A percentile compares a stretch with the other conserved stretches of the same genome.
Conservation (phyloP, 345 rosid species). For the Lenwebbia sp. region DNA sequence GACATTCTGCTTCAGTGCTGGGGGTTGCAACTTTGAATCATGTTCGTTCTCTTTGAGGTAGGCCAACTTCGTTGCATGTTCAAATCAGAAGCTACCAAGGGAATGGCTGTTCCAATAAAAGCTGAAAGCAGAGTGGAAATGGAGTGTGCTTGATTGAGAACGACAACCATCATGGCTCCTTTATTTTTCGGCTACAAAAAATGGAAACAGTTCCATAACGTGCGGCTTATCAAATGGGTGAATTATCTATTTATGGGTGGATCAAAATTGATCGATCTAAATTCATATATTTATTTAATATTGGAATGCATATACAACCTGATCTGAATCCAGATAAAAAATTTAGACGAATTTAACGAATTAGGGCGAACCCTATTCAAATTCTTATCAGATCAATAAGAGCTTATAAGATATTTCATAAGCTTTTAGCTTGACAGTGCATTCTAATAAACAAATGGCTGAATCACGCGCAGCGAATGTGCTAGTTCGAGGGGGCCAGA, state of each 20-base stretch:
- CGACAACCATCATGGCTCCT: not conserved
- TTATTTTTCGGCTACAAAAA: not conserved
- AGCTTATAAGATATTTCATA: too few species aligned
- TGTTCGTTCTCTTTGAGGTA: not conserved
- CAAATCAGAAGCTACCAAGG: not conserved
- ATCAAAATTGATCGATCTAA: too few species aligned
- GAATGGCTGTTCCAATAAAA: not conserved
- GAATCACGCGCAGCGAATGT: not conserved
- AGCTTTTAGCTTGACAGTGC: not conserved
- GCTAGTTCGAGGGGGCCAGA: not conserved
- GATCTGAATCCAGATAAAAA: too few species aligned
- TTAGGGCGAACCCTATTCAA: too few species aligned
- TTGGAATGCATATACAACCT: too few species aligned
- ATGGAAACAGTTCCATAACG: not conserved
- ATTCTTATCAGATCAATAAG: not conserved
- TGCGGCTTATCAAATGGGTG: too few species aligned
- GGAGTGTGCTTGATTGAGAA: not conserved
- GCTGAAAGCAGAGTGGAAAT: not conserved
- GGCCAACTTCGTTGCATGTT: not conserved
- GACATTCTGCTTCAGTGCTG: not conserved
- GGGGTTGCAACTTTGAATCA: not conserved
- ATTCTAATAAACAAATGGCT: not conserved
- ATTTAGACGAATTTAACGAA: too few species aligned
- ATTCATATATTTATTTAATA: too few species aligned
- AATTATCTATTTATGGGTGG: too few species aligned